Evolutionary conservation across 192 early-diverging fungal genomes (phyloP), one percentile per base, ranked within the genome.

Genomic region (Geosiphon pyriformis): DNA sequence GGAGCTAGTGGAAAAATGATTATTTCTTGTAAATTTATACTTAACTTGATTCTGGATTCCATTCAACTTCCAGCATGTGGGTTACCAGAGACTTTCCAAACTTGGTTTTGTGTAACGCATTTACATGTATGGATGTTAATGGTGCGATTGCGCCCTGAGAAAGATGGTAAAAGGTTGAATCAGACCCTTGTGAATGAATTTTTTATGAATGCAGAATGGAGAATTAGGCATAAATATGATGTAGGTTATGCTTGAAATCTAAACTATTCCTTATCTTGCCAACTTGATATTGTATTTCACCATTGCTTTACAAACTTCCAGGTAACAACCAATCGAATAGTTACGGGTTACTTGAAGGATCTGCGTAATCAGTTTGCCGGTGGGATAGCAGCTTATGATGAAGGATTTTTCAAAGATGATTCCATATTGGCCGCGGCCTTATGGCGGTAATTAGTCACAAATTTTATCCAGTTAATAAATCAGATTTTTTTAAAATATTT

Each of bases 61-160:
- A 8, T 34, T 22, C 15, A 46, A 27, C 47, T 50, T 0, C 17
- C 75, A 85, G 81, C 70, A 4, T 85, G 83, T 58, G 79, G 82
- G 33, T 74, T 95, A 33, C 89, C 88, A 4, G 88, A 94, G 58
- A 93, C 90, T 62, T 94, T 94, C 68, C 92, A 96, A 74, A 91
- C 94, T 0, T 98, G 96, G 96, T 98, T 94, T 63, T 82, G 84
- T 22, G 83, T 94, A 26, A 93, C 90, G 0, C 84, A 92, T 29
- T 76, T 98, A 60, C 94, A 98, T 67, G 83, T 95, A 3, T 98
- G 96, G 96, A 87, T 98, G 85, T 76, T 90, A 58, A 90, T 88
- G 85, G 92, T 91, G 8, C 91, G 93, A 34, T 74, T 90, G 17
- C 81, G 90, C 50, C 82, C 86, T 4, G 84, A 88, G 59, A 73